Conservation (phyloP, 106 monocot genomes). For the Agapanthus africanus region DNA sequence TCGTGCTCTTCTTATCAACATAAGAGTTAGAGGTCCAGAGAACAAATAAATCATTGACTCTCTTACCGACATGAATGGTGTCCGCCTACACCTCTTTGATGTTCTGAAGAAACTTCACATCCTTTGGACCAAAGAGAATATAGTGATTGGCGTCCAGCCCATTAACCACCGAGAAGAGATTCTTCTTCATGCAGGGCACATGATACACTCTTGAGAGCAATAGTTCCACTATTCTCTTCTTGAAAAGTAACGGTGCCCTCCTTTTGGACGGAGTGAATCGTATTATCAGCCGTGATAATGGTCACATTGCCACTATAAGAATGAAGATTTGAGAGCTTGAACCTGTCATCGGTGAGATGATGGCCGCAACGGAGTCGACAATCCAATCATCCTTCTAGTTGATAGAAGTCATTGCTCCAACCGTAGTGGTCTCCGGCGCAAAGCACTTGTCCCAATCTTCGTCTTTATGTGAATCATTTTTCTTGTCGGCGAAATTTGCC, state of each 20-base stretch:
- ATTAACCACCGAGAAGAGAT: not conserved
- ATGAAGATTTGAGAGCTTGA: too few relatives aligned
- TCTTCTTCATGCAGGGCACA: conserved; percentile 6
- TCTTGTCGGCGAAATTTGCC: too few relatives aligned
- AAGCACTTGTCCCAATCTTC: too few relatives aligned
- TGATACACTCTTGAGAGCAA: conserved; percentile 1
- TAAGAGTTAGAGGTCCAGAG: not conserved
- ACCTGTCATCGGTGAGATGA: too few relatives aligned
- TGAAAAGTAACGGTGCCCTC: not conserved
- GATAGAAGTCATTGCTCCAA: too few relatives aligned
- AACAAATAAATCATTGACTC: not conserved
- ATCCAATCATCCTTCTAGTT: too few relatives aligned
- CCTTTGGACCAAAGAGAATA: not conserved
- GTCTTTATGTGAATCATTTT: too few relatives aligned
- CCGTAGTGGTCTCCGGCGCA: too few relatives aligned
- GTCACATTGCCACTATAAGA: not conserved
- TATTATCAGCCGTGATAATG: conserved; percentile 4
- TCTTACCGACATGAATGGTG: not conserved
- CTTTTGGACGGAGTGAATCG: not conserved
- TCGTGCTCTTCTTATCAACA: not conserved
- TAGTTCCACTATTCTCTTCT: not conserved
- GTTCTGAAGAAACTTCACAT: conserved; percentile 8
- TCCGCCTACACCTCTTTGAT: not conserved
- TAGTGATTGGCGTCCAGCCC: not conserved
- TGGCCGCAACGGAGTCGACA: too few relatives aligned